Base-by-base conservation (phyloP, 148 eudicot species). In the Chenopodium album region DNA sequence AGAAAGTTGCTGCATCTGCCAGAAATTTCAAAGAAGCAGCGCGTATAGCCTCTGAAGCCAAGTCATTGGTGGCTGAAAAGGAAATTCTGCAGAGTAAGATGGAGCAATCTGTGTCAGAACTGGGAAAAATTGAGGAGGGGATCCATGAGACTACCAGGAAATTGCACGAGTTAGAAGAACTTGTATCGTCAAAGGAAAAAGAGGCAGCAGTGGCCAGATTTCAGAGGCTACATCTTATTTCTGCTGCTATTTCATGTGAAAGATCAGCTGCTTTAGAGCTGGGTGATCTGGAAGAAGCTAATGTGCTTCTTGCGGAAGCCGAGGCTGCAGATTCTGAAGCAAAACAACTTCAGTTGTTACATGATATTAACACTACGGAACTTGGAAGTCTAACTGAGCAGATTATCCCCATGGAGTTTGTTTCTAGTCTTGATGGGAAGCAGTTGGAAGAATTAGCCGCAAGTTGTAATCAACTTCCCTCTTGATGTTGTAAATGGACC, bases 1-100 rank as follows among this genome's bases (percentile, higher is more conserved):
- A 93, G 92, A 91, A 86, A 82, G 97, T 91, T 78, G 94, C 94
- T 68, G 94, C 97, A 76, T 75, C 89, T 71, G 84, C 89, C 50
- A 93, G 97, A 84, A 93, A 93, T 82, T 93, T 93, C 75, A 93
- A 88, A 85, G 97, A 91, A 81, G 97, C 94, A 46, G 97, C 91
- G 46, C 90, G 97, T 14, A 81, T 93, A 84, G 92, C 97, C 64
- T 75, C 92, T 9, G 97, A 93, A 82, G 85, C 91, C 37, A 93
- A 91, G 92, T 71, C 90, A 50, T 74, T 93, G 80, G 77, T 71
- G 56, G 87, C 86, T 34, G 97, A 93, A 79, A 91, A 85, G 82
- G 93, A 93, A 82, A 84, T 56, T 37, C 63, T 83, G 63, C 91
- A 85, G 73, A 22, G 26, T 17, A 89, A 87, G 79, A 83, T 88